Evolutionary conservation across 2,329 filamentous ascomycete genomes (phyloP).

Genomic region (Trichoderma hamatum): DNA sequence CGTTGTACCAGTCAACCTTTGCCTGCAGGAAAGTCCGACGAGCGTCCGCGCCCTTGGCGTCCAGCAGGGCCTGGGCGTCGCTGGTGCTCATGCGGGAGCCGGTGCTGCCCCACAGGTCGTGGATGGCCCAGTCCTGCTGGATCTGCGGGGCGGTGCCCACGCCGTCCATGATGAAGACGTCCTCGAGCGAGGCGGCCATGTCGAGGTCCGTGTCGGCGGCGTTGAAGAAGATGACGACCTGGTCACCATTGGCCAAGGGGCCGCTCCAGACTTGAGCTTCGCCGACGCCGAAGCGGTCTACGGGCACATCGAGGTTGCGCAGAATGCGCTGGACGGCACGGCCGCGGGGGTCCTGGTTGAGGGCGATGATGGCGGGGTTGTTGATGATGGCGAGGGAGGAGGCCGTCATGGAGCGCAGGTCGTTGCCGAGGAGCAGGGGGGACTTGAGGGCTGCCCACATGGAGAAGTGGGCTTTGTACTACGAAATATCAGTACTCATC

Average conservation of each 20-base stretch:
- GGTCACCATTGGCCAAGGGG: conserved; percentile 29
- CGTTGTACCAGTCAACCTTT: conserved; percentile 21
- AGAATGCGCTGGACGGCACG: conserved; percentile 31
- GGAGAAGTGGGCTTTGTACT: conserved; percentile 43
- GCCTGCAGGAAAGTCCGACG: neutral
- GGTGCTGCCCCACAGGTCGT: conserved; percentile 18
- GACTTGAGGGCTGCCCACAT: conserved; percentile 52
- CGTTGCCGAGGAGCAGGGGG: conserved; percentile 48
- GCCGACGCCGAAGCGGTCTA: conserved; percentile 32
- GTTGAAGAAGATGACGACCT: conserved; percentile 27
- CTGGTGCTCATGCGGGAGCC: conserved; percentile 1
- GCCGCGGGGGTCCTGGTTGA: conserved; percentile 43
- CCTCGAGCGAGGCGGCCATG: conserved; percentile 24
- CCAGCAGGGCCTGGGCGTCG: conserved; percentile 16
- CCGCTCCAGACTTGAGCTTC: conserved; percentile 38
- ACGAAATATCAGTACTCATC: neutral
- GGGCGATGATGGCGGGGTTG: conserved; percentile 34
- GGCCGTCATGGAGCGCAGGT: conserved; percentile 36
- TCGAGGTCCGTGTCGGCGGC: conserved; percentile 24
- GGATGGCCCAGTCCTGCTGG: conserved; percentile 20
- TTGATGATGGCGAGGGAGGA: conserved; percentile 31
- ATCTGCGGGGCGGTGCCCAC: conserved; percentile 19
- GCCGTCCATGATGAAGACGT: conserved; percentile 26
- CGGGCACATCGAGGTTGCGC: conserved; percentile 31
- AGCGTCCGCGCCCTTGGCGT: neutral